Percentiles rank a stretch among this genome's conserved stretches.
Evolutionary conservation across 164 flowering plant genomes (phyloP).

Genomic region (Tetrastigma voinierianum): DNA sequence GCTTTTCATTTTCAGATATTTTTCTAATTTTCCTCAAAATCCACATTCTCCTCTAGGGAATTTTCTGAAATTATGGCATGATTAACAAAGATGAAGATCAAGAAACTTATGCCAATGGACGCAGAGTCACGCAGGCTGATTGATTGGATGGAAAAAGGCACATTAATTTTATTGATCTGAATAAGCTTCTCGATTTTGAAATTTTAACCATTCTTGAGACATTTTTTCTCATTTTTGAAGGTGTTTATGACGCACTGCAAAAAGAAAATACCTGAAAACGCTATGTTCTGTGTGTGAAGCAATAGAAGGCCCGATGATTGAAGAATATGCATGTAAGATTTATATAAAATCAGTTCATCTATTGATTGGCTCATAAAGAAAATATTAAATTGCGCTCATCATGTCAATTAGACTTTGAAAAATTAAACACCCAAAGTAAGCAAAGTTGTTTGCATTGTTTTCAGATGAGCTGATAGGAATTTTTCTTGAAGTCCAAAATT

Average conservation of each 20-base stretch:
- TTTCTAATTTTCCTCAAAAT: slow-evolving; percentile 1
- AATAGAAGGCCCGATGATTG: slow-evolving; percentile 82
- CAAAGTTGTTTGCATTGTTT: no score
- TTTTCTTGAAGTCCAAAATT: no score
- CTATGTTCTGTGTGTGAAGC: slow-evolving; percentile 82
- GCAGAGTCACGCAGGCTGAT: slow-evolving; percentile 88
- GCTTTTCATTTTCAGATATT: neutral
- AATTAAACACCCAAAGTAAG: no score
- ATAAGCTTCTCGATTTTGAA: neutral
- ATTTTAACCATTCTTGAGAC: neutral
- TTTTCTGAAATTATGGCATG: neutral
- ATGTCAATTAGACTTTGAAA: no score
- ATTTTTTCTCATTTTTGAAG: slow-evolving; percentile 28
- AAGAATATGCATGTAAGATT: slow-evolving; percentile 85
- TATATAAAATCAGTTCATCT: neutral
- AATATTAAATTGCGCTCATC: no score
- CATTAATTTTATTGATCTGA: neutral
- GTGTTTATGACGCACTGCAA: slow-evolving; percentile 91
- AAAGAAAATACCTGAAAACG: slow-evolving; percentile 82
- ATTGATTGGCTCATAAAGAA: no score
- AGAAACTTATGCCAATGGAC: slow-evolving; percentile 95
- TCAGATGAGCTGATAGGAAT: no score
- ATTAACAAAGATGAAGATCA: slow-evolving; percentile 83
- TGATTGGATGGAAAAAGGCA: slow-evolving; percentile 99
- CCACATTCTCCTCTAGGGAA: neutral